These are phyloP conservation scores for Tardiomyces depauwii DNA, from an alignment of 1,139 yeast genomes.

Conservation along the genomic window DNA sequence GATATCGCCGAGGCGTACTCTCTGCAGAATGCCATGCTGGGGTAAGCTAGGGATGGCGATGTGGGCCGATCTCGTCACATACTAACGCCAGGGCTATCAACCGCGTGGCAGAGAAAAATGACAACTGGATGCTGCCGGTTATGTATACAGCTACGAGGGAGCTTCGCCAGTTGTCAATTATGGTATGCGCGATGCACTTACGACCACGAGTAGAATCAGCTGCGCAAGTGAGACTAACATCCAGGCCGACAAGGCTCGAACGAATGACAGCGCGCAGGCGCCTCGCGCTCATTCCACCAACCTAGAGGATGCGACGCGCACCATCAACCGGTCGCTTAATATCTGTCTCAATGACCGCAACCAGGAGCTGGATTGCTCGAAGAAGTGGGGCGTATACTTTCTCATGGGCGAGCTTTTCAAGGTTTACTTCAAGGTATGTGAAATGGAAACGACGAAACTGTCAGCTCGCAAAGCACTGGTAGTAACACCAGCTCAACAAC, in stretches of 20 bases:
- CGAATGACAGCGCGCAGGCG: neutral
- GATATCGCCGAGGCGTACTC: constrained; percentile 18
- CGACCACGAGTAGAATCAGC: neutral
- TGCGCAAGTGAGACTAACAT: neutral
- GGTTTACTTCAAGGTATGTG: constrained; percentile 42
- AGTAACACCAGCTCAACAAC: constrained; percentile 35
- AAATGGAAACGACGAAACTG: constrained; percentile 46
- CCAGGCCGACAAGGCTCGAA: neutral
- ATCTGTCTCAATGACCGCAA: constrained; percentile 72
- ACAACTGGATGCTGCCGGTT: constrained; percentile 57
- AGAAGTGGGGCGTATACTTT: constrained; percentile 58
- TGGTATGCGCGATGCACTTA: constrained; percentile 3
- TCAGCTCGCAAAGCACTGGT: constrained; percentile 43
- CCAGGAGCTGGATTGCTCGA: constrained; percentile 36
- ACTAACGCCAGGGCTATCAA: constrained; percentile 21
- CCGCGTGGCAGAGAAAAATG: constrained; percentile 47
- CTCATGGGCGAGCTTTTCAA: constrained; percentile 65
- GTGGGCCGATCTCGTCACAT: neutral
- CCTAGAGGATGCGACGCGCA: constrained; percentile 44
- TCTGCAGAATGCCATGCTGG: constrained; percentile 17
- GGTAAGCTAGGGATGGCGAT: neutral
- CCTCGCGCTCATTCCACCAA: constrained; percentile 27
- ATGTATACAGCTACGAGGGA: constrained; percentile 46
- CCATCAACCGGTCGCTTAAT: constrained; percentile 63
- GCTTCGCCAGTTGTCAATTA: constrained; percentile 32